Evolutionary conservation across 75 land plant genomes (phyloP).

Genomic region (Picea sitchensis): DNA sequence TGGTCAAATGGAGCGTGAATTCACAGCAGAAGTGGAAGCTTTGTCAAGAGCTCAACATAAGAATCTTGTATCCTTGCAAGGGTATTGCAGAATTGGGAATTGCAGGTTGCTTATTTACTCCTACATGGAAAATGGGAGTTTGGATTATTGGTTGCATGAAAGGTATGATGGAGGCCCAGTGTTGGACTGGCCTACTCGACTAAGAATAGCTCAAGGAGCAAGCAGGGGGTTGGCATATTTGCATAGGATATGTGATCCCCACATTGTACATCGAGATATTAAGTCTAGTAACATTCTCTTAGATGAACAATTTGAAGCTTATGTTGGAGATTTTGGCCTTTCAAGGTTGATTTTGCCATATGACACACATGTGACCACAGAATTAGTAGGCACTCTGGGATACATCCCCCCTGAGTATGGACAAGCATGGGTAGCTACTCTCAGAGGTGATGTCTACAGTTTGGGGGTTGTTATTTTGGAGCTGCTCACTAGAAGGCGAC

Average conservation of each 20-base stretch:
- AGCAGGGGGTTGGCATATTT: constrained; percentile 50
- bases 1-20: constrained; percentile 48
- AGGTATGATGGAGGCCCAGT: constrained; percentile 17
- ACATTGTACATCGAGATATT: constrained; percentile 50
- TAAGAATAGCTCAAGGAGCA: constrained; percentile 34
- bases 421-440: constrained; percentile 35
- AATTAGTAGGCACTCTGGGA: constrained; percentile 63
- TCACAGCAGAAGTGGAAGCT: constrained; percentile 49
- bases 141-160: constrained; percentile 48
- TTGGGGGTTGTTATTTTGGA: constrained; percentile 56
- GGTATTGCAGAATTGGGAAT: constrained; percentile 34
- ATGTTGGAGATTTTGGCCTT: constrained; percentile 58
- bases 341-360: constrained; percentile 48
- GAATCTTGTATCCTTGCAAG: constrained; percentile 45
- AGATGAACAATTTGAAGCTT: constrained; percentile 48
- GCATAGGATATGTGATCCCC: constrained; percentile 40
- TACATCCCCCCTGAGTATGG: constrained; percentile 66
- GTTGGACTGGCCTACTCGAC: constrained; percentile 38
- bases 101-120: constrained; percentile 44
- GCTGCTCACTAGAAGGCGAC: constrained; percentile 49
- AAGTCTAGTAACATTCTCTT: constrained; percentile 56
- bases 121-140: constrained; percentile 47
- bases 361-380: constrained; percentile 61
- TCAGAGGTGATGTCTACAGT: constrained; percentile 54
- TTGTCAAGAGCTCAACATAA: constrained; percentile 45